Percentiles rank a stretch among this genome's conserved stretches.
Evolutionary conservation across 164 flowering plant species (phyloP).

Genomic region (Brasenia schreberi): DNA sequence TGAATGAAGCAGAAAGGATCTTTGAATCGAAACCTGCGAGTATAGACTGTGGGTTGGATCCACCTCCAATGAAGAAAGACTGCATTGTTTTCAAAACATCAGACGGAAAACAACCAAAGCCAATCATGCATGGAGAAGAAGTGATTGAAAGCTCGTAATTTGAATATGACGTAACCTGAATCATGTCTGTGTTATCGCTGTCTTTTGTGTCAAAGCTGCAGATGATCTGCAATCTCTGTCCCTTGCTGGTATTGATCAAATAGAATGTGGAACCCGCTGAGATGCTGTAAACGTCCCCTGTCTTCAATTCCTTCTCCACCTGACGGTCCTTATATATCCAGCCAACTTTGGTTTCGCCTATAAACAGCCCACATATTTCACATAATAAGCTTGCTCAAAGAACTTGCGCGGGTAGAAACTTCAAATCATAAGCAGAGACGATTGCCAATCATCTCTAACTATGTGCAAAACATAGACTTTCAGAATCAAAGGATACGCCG

Average conservation of each 20-base stretch:
- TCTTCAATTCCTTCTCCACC: constrained; percentile 40
- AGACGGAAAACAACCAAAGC: neutral
- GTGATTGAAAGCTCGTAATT: too few species aligned
- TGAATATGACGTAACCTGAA: constrained; percentile 30
- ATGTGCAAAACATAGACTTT: too few species aligned
- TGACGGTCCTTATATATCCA: constrained; percentile 40
- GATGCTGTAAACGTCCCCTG: constrained; percentile 65
- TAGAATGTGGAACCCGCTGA: constrained; percentile 80
- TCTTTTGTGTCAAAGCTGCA: constrained; percentile 71
- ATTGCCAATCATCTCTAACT: too few species aligned
- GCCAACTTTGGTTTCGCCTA: constrained; percentile 17
- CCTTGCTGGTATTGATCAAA: constrained; percentile 46
- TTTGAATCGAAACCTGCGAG: constrained; percentile 58
- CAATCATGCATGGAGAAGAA: neutral
- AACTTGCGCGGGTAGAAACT: too few species aligned
- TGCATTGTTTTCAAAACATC: constrained; percentile 11
- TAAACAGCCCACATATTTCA: too few species aligned
- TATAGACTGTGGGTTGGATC: constrained; percentile 44
- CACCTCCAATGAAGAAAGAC: constrained; percentile 92
- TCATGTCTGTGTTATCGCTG: constrained; percentile 31
- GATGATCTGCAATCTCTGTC: constrained; percentile 58
- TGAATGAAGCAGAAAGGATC: constrained; percentile 56
- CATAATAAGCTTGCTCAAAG: too few species aligned
- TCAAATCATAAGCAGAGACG: too few species aligned
- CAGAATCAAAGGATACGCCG: too few species aligned